These are phyloP conservation scores for Calvatia gigantea DNA, from an alignment of 768 basidiomycete genomes.

Conservation along the genomic window DNA sequence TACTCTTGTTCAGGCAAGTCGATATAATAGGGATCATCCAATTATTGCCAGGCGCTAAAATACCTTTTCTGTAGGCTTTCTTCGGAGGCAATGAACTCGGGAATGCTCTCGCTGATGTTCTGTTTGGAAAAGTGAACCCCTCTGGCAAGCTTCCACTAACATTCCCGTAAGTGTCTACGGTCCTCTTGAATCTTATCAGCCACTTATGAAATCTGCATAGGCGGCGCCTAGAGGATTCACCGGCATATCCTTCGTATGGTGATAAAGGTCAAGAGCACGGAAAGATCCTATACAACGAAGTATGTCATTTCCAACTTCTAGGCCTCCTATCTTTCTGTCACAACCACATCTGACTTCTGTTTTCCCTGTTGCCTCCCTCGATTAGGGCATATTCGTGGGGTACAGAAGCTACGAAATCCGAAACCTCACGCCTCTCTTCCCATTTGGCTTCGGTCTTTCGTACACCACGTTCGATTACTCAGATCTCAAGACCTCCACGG, in stretches of 20 bases:
- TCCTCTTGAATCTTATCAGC: not conserved
- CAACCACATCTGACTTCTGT: slow-evolving; percentile 4
- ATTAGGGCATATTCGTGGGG: slow-evolving; percentile 46
- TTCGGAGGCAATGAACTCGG: slow-evolving; percentile 56
- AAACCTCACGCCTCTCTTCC: slow-evolving; percentile 42
- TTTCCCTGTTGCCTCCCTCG: not conserved
- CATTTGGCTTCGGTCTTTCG: slow-evolving; percentile 58
- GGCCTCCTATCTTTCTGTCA: slow-evolving; percentile 8
- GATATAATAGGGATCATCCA: not conserved
- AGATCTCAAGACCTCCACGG: slow-evolving; percentile 29
- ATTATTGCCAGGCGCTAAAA: not conserved
- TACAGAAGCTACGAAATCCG: slow-evolving; percentile 49
- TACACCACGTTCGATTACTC: slow-evolving; percentile 58
- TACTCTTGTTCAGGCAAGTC: slow-evolving; percentile 36
- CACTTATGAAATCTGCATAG: slow-evolving; percentile 19
- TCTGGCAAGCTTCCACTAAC: slow-evolving; percentile 54
- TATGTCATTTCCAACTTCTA: slow-evolving; percentile 10
- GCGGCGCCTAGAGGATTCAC: slow-evolving; percentile 48
- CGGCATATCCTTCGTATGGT: slow-evolving; percentile 44
- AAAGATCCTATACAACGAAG: slow-evolving; percentile 46
- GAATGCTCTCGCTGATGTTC: slow-evolving; percentile 52
- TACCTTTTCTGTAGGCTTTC: slow-evolving; percentile 32
- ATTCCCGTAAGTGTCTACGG: slow-evolving; percentile 38
- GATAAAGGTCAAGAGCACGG: slow-evolving; percentile 39
- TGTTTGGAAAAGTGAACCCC: slow-evolving; percentile 61